Base-by-base conservation (phyloP, 768 basidiomycete genomes). In the Pisolithus orientalis region DNA sequence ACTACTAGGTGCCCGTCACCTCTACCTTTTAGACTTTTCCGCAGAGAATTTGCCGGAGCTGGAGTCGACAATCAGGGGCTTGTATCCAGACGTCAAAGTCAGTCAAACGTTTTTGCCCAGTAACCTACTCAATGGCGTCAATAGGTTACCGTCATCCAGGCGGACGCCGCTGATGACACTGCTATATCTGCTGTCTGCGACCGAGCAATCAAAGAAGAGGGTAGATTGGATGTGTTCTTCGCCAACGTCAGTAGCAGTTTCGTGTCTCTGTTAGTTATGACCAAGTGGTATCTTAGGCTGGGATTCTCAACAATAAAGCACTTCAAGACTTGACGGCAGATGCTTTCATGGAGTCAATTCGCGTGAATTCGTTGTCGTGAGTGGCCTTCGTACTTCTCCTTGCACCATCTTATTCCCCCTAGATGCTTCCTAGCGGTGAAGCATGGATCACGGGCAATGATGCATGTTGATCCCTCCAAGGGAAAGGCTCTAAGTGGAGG, bases 351-450 rank as follows among this genome's bases (percentile, higher is more conserved):
- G 79, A 88, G 47, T 75, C 75, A 16, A 83, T 94, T 80, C 75
- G 87, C 50, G 72, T 96, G 46, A 97, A 97, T 62, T 57, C 76
- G 3, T 65, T 85, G n/a, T 80, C 81, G 83, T 82, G 60, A 54
- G 67, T 39, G 43, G 28, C 9, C 11, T 5, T 34, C 13, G 34
- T 5, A 4, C 1, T 4, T 14, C 34, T 34, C 11, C 5, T 13
- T 34, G 34, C 13, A 11, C 34, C 34, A 13, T 34, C 34, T 34
- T 14, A 34, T 13, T 13, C 13, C 34, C 34, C 13, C 5, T 34
- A 95, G 94, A 9, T 89, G 87, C 59, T 96, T 94, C 73, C 73
- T 96, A 14, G 94, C 92, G 7, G 74, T 94, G 53, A 95, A 95
- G 62, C 71, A 93, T 65, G 94, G 80, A 4, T 90, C 92, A 1